Evolutionary conservation across 2,329 filamentous ascomycete genomes (phyloP).

Genomic region (Colletotrichum aenigma): DNA sequence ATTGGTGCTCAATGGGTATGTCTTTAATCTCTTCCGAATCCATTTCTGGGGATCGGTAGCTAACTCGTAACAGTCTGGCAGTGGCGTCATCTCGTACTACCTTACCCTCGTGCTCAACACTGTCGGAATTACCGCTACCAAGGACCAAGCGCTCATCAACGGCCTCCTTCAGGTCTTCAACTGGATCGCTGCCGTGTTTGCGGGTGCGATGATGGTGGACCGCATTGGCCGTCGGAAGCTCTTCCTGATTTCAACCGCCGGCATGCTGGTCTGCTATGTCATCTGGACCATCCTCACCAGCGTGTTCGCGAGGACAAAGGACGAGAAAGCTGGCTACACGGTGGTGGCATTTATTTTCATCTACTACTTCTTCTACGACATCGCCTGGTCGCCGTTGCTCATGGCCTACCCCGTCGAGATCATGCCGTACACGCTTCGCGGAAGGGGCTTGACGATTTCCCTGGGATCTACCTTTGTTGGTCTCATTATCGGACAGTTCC

Average conservation of each 20-base stretch:
- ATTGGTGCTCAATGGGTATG: slow-evolving; percentile 28
- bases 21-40: fast-evolving
- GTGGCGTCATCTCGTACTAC: slow-evolving; percentile 41
- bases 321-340: slow-evolving; percentile 21
- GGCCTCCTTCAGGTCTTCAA: slow-evolving; percentile 25
- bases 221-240: slow-evolving; percentile 42
- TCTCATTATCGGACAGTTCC: slow-evolving; percentile 44
- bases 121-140: slow-evolving; percentile 32
- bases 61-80: slow-evolving; percentile 13
- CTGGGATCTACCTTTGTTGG: slow-evolving; percentile 21
- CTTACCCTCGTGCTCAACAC: slow-evolving; percentile 35
- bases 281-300: slow-evolving; percentile 26
- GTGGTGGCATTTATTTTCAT: slow-evolving; percentile 22
- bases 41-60: neutral
- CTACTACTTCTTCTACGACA: slow-evolving; percentile 22
- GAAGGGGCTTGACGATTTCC: slow-evolving; percentile 17
- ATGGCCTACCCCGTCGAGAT: slow-evolving; percentile 23
- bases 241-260: slow-evolving; percentile 42
- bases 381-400: slow-evolving; percentile 19
- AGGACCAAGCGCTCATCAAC: slow-evolving; percentile 45
- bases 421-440: slow-evolving; percentile 21
- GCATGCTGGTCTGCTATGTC: slow-evolving; percentile 27
- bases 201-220: slow-evolving; percentile 48
- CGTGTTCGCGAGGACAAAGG: neutral
- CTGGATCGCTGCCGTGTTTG: slow-evolving; percentile 6